Conservation (phyloP, 1,139 yeast genomes). For the Suhomyces choctaworum region DNA sequence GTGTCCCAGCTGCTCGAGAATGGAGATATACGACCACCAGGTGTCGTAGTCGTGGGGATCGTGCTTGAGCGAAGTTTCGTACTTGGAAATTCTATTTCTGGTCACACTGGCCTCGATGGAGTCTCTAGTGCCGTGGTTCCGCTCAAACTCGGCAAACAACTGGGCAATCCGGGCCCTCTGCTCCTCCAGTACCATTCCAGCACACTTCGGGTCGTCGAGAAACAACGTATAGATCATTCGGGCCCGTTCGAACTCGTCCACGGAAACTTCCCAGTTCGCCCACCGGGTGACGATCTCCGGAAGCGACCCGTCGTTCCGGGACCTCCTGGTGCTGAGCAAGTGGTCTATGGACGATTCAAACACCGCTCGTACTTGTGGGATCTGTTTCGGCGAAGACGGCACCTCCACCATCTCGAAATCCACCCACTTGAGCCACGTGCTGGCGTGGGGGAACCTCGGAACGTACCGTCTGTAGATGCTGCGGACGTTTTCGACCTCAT, state of each 20-base stretch:
- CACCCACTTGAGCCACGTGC: constrained; percentile 61
- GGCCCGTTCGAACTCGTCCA: constrained; percentile 65
- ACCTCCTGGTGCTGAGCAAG: constrained; percentile 25
- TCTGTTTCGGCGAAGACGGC: constrained; percentile 16
- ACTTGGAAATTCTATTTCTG: constrained; percentile 54
- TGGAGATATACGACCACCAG: constrained; percentile 74
- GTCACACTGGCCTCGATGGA: constrained; percentile 55
- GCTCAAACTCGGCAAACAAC: constrained; percentile 60
- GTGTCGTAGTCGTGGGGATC: constrained; percentile 66
- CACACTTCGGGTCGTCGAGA: constrained; percentile 31
- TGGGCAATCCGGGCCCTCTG: constrained; percentile 44
- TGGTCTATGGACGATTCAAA: constrained; percentile 69
- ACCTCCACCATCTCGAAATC: constrained; percentile 28
- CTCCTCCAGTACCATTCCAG: constrained; percentile 39
- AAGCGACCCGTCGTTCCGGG: constrained; percentile 18
- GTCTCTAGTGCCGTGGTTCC: constrained; percentile 57
- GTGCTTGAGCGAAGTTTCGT: constrained; percentile 47
- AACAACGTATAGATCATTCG: constrained; percentile 60
- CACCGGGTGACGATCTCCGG: constrained; percentile 44
- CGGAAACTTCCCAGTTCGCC: constrained; percentile 73
- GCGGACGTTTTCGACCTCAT: constrained; percentile 60
- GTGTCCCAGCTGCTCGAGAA: constrained; percentile 10
- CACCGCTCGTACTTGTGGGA: constrained; percentile 55
- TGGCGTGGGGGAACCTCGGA: constrained; percentile 48
- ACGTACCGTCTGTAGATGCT: constrained; percentile 59